Evolutionary conservation across 2,329 filamentous ascomycete species (phyloP), one percentile per base, ranked within the genome.

Genomic region (Diaporthe destruens): DNA sequence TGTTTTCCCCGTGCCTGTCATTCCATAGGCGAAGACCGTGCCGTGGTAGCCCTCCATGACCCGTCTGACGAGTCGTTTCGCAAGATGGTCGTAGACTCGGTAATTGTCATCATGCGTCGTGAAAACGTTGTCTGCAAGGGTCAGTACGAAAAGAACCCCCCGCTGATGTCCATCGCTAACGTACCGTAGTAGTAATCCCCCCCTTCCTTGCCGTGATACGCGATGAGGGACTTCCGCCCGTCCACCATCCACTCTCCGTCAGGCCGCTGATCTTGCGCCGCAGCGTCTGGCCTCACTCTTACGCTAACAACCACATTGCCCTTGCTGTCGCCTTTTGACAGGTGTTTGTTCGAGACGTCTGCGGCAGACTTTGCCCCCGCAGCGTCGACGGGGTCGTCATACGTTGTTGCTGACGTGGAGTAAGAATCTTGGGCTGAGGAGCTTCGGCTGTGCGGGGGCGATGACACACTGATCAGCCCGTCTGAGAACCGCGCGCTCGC

Each of bases 11-110:
- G 96, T 98, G 75, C 96, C 96, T 5, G 96, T 99, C 95, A 98
- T 98, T 80, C 96, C 96, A 81, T 99, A 99, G 23, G 96, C 96
- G 81, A 99, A 98, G 32, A 99, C 96, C 0, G 96, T 99, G 73
- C 96, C 96, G 79, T 98, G 96, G 81, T 98, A 99, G 54, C 96
- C 96, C 85, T 99, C 96, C 96, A 99, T 99, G 65, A 99, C 96
- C 78, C 96, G 89, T 77, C 96, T 93, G 59, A 99, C 96, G 67
- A 99, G 87, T 75, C 96, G 93, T 84, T 98, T 98, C 55, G 96
- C 96, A 57, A 91, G 94, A 75, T 96, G 91, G 82, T 99, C 96
- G 81, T 99, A 99, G 12, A 99, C 96, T 80, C 93, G 92, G 69
- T 94, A 91, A 80, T 99, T 99, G 81, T 98, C 94, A 80, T 99